Percentiles rank a stretch among this genome's conserved stretches.
phyloP scores from a whole-genome alignment of 345 rosid species.

The Populus pruinosa region DNA sequence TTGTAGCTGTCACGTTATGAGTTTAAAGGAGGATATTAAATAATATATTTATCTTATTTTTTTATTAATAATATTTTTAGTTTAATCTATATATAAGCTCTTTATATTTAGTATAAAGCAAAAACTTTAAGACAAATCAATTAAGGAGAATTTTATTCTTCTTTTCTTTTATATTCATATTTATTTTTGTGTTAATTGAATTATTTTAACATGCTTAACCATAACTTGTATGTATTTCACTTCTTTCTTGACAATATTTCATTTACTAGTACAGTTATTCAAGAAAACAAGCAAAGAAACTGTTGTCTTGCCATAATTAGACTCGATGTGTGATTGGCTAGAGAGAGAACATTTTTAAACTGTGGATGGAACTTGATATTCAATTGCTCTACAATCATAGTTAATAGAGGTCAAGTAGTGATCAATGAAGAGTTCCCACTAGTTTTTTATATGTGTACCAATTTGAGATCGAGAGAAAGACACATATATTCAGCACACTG shows the following conservation, averaged over 20 bases:
- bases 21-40: too few relatives aligned
- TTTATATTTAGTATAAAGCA: too few relatives aligned
- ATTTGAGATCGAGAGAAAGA: slow-evolving; percentile 30
- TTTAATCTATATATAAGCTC: too few relatives aligned
- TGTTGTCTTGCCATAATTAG: not conserved
- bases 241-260: not conserved
- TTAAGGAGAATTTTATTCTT: too few relatives aligned
- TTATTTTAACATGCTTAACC: too few relatives aligned
- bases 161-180: too few relatives aligned
- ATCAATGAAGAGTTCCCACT: slow-evolving; percentile 15
- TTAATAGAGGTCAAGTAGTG: not conserved
- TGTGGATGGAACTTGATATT: not conserved
- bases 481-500: slow-evolving; percentile 34
- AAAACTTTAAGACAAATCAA: too few relatives aligned
- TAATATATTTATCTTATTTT: too few relatives aligned
- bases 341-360: not conserved
- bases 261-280: not conserved
- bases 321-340: not conserved
- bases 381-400: not conserved
- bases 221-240: not conserved
- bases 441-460: slow-evolving; percentile 42
- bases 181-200: too few relatives aligned
- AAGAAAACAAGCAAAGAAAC: not conserved
- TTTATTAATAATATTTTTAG: too few relatives aligned
- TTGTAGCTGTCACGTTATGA: too few relatives aligned